phyloP scores from a whole-genome alignment of 805 yeast species.

The Suhomyces pyralidae region DNA sequence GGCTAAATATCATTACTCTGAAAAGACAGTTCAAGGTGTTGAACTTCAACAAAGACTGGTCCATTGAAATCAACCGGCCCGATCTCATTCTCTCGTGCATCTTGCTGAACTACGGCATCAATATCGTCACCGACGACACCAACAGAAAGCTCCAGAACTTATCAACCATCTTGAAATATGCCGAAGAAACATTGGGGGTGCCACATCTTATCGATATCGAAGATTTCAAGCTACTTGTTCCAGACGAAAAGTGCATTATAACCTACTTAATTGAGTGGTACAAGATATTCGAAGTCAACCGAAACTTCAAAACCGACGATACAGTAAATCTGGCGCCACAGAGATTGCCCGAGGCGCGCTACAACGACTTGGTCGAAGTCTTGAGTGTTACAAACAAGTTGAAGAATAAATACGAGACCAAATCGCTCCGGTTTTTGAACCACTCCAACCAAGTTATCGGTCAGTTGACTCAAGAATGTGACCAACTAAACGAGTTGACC shows the following conservation, averaged over 20 bases:
- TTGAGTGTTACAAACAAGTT: constrained; percentile 13
- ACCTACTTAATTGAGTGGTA: constrained; percentile 61
- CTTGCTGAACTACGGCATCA: constrained; percentile 22
- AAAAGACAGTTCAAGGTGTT: constrained; percentile 21
- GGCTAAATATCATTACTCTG: constrained; percentile 46
- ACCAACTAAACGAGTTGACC: background rate
- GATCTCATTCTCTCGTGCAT: constrained; percentile 44
- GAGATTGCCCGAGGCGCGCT: background rate
- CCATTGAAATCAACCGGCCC: constrained; percentile 44
- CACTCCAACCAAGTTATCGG: constrained; percentile 14
- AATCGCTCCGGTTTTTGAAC: constrained; percentile 27
- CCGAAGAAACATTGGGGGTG: constrained; percentile 46
- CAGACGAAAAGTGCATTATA: constrained; percentile 60
- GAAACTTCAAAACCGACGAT: background rate
- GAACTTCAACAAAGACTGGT: constrained; percentile 59
- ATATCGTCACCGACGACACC: constrained; percentile 1
- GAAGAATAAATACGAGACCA: constrained; percentile 31
- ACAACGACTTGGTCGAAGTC: constrained; percentile 7
- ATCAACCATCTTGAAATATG: constrained; percentile 23
- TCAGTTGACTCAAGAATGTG: constrained; percentile 1
- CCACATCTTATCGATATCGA: constrained; percentile 53
- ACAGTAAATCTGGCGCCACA: background rate
- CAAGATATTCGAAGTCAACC: constrained; percentile 32
- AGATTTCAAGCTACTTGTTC: constrained; percentile 47
- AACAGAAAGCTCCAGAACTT: constrained; percentile 26